Percentiles rank a stretch among this genome's conserved stretches.
These are phyloP conservation scores for Polyrhizophydium stewartii DNA, from an alignment of 371 early-diverging fungal species.

Conservation along the genomic window DNA sequence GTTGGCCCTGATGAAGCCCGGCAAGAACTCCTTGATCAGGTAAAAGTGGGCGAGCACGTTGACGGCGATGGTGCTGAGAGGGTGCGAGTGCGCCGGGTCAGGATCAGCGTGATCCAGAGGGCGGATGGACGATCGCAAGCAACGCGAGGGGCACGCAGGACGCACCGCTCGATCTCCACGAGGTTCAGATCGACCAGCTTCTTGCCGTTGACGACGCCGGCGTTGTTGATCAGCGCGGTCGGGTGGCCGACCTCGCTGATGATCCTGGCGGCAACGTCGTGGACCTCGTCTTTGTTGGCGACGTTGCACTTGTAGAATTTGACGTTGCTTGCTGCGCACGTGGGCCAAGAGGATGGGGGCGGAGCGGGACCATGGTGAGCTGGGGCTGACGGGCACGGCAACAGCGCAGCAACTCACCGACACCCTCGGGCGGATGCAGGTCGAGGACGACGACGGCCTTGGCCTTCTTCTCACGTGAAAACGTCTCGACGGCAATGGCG, in stretches of 20 bases:
- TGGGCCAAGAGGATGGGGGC: too few relatives aligned
- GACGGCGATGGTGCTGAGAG: constrained; percentile 40
- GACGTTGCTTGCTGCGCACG: constrained; percentile 5
- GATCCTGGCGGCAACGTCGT: constrained; percentile 41
- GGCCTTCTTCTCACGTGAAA: constrained; percentile 29
- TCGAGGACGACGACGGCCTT: constrained; percentile 48
- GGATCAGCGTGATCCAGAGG: not conserved
- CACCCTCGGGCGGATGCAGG: constrained; percentile 28
- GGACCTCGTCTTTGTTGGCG: constrained; percentile 36
- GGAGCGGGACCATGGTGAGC: too few relatives aligned
- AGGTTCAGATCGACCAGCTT: constrained; percentile 37
- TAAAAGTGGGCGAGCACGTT: constrained; percentile 53
- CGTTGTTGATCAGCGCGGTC: constrained; percentile 60
- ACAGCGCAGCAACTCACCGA: too few relatives aligned
- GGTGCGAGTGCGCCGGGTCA: too few relatives aligned
- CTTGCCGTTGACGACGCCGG: constrained; percentile 50
- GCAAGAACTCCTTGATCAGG: constrained; percentile 48
- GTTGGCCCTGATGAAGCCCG: constrained; percentile 45
- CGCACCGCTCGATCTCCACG: constrained; percentile 39
- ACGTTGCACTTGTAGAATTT: constrained; percentile 51
- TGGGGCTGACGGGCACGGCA: too few relatives aligned
- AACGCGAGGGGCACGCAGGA: not conserved
- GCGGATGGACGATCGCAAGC: not conserved
- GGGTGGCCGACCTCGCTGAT: constrained; percentile 34
- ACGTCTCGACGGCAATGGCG: constrained; percentile 28